A percentile compares a stretch with the other conserved stretches of the same genome.
Evolutionary conservation across 2,329 filamentous ascomycete genomes (phyloP).

Genomic region (Colletotrichum australisinense): DNA sequence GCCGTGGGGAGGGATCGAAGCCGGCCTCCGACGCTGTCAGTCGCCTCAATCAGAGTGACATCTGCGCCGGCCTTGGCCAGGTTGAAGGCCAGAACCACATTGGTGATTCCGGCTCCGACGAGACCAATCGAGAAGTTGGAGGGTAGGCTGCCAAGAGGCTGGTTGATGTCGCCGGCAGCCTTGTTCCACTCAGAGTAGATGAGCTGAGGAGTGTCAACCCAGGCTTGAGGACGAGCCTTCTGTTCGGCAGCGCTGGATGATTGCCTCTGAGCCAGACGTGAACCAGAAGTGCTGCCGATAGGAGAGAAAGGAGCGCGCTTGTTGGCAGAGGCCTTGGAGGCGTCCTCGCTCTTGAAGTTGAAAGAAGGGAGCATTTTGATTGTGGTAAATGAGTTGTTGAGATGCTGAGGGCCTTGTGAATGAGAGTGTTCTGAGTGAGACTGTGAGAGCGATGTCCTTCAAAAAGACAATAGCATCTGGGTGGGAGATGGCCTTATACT

Average conservation of each 20-base stretch:
- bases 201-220: constrained; percentile 17
- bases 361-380: background rate
- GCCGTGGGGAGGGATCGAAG: constrained; percentile 2
- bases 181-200: constrained; percentile 15
- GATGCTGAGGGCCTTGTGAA: background rate
- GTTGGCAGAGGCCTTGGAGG: background rate
- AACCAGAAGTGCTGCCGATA: background rate
- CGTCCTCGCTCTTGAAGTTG: background rate
- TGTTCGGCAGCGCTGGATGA: background rate
- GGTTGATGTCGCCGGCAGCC: constrained; percentile 9
- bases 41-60: constrained; percentile 13
- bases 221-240: constrained; percentile 16
- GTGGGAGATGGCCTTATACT: background rate
- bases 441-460: background rate
- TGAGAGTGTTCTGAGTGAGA: background rate
- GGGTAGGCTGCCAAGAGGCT: background rate
- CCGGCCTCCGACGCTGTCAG: background rate
- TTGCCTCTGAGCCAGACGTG: background rate
- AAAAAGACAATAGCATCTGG: background rate
- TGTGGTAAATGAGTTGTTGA: background rate
- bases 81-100: background rate
- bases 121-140: background rate
- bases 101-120: background rate
- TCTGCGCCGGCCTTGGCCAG: background rate
- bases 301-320: background rate